A percentile compares a stretch with the other conserved stretches of the same genome.
These are phyloP conservation scores for Pseudogymnoascus sp. DNA, from an alignment of 2,329 filamentous ascomycete genomes.

Conservation along the genomic window DNA sequence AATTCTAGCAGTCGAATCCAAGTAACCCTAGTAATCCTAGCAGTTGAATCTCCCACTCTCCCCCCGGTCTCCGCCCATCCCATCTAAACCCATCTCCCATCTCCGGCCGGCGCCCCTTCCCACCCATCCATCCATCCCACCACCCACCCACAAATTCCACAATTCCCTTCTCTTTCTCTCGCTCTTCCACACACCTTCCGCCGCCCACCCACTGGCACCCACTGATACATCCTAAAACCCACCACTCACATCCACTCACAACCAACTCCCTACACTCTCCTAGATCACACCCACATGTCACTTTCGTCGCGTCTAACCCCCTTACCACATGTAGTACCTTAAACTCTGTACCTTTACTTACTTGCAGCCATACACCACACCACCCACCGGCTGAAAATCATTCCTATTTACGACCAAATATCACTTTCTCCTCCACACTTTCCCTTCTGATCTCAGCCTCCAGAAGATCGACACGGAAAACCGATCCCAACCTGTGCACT, in stretches of 20 bases:
- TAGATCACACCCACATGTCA: neutral
- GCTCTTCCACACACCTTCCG: neutral
- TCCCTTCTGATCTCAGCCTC: slow-evolving; percentile 8
- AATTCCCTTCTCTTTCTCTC: neutral
- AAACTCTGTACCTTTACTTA: neutral
- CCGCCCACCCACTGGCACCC: neutral
- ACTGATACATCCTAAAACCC: neutral
- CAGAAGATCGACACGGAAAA: neutral
- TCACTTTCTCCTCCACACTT: slow-evolving; percentile 6
- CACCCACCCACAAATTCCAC: neutral
- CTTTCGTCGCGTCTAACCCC: neutral
- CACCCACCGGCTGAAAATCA: neutral
- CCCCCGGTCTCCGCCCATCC: neutral
- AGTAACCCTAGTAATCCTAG: neutral
- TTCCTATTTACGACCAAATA: slow-evolving; percentile 5
- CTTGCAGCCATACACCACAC: neutral
- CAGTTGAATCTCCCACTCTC: neutral
- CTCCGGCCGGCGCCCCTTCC: neutral
- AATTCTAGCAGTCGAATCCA: neutral
- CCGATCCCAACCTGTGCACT: neutral
- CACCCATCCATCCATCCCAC: neutral
- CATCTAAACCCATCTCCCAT: neutral
- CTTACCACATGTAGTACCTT: neutral
- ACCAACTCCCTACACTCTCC: neutral
- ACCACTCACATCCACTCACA: neutral